phyloP scores from a whole-genome alignment of 164 flowering plant species.

The Euptelea pleiosperma region DNA sequence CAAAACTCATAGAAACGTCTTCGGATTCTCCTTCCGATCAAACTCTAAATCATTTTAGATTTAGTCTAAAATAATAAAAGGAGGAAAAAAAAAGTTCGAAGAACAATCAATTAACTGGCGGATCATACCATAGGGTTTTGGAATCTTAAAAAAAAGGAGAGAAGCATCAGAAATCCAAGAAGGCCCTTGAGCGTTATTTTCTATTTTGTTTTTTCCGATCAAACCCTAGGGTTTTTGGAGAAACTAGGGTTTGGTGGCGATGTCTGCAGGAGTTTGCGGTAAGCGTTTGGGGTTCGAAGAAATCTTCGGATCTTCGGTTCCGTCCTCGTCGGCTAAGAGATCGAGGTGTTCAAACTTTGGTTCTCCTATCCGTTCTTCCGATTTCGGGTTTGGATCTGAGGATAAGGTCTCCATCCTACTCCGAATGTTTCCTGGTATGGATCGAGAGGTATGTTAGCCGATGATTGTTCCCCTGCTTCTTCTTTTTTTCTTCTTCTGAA shows the following conservation, averaged over 20 bases:
- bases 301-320: constrained; percentile 22
- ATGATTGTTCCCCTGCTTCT: too few relatives aligned
- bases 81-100: too few relatives aligned
- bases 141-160: too few relatives aligned
- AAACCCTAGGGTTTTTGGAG: constrained; percentile 6
- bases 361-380: constrained; percentile 21
- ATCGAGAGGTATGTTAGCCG: constrained; percentile 25
- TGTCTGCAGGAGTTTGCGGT: constrained; percentile 25
- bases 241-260: constrained; percentile 16
- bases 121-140: too few relatives aligned
- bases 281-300: constrained; percentile 28
- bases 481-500: neutral
- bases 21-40: too few relatives aligned
- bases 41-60: too few relatives aligned
- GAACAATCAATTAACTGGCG: too few relatives aligned
- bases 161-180: too few relatives aligned
- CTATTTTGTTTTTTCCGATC: too few relatives aligned
- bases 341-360: constrained; percentile 17
- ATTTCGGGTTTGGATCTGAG: constrained; percentile 21
- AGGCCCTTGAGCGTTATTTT: too few relatives aligned
- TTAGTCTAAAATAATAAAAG: too few relatives aligned
- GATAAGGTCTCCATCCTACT: constrained; percentile 22
- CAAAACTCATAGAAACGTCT: too few relatives aligned
- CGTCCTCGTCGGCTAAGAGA: constrained; percentile 20
- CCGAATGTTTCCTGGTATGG: constrained; percentile 21